These are phyloP conservation scores for Stachybotrys chartarum DNA, from an alignment of 2,329 filamentous ascomycete genomes.

Conservation along the genomic window DNA sequence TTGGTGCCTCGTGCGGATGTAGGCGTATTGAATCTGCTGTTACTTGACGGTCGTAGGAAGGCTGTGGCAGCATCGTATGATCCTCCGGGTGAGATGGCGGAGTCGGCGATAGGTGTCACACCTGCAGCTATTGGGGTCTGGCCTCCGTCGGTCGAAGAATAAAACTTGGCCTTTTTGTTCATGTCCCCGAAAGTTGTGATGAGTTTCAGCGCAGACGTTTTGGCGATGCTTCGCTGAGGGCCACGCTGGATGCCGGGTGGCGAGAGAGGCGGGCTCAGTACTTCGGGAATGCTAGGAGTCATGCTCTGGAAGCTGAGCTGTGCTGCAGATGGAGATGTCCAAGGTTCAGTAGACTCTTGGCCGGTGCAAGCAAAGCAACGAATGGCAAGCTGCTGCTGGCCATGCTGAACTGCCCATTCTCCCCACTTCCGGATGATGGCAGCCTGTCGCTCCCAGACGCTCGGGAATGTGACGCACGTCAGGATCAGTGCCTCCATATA, in stretches of 20 bases:
- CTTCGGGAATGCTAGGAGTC: constrained; percentile 48
- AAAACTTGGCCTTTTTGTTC: constrained; percentile 56
- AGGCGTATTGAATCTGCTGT: constrained; percentile 63
- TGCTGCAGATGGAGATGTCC: constrained; percentile 74
- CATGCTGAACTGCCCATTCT: constrained; percentile 79
- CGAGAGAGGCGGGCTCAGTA: constrained; percentile 66
- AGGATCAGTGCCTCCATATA: constrained; percentile 92
- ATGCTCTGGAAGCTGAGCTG: constrained; percentile 51
- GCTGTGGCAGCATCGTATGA: constrained; percentile 56
- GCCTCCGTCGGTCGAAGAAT: constrained; percentile 46
- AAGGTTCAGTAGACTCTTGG: constrained; percentile 75
- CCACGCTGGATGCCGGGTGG: constrained; percentile 58
- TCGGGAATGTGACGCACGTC: constrained; percentile 73
- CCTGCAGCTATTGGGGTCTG: constrained; percentile 73
- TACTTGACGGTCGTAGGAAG: constrained; percentile 59
- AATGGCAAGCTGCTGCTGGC: constrained; percentile 84
- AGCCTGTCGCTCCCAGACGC: constrained; percentile 85
- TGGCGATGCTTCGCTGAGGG: constrained; percentile 59
- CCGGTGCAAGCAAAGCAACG: constrained; percentile 90
- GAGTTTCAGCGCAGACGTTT: constrained; percentile 78
- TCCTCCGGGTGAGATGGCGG: constrained; percentile 56
- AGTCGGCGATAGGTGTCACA: constrained; percentile 83
- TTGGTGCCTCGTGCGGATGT: constrained; percentile 55
- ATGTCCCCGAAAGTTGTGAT: constrained; percentile 80
- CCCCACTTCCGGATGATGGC: constrained; percentile 92